Evolutionary conservation across 352 stramenopile genomes (phyloP), one percentile per base, ranked within the genome.

Genomic region (Phytophthora niederhauseri): DNA sequence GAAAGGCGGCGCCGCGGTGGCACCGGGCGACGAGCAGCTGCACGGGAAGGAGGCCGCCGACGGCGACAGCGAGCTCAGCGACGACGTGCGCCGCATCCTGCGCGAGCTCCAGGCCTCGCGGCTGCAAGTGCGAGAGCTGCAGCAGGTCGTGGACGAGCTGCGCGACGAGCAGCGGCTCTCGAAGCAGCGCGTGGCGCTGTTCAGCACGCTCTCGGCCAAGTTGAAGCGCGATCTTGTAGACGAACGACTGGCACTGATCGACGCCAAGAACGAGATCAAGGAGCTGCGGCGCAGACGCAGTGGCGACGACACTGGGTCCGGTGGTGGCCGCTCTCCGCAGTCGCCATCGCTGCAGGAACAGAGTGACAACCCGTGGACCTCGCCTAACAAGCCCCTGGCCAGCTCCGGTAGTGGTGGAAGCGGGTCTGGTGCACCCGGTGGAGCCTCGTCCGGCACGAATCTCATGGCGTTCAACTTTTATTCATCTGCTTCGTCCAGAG

Each of bases 181-280:
- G 0, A 80, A 74, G 31, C 76, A 92, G 57, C 76, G 83, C 0
- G 20, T 92, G 14, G 64, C 77, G 48, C 70, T 95, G 6, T 91
- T 89, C 64, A 66, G 73, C 55, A 82, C 80, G 22, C 51, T 93
- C 0, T 70, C 84, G 19, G 56, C 80, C 46, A 89, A 93, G 61
- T 70, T 95, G 45, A 91, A 90, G 64, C 81, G 84, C 46, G 82
- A 92, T 36, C 76, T 95, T 64, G 77, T 95, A 60, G 84, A 89
- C 66, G 87, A 95, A 68, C 80, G 85, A 55, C 72, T 93, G 30
- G 85, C 85, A 8, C 83, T 92, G 45, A 87, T 93, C 28, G 77
- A 92, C 54, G 79, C 82, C 9, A 90, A 88, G 63, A 88, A 87
- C 57, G 82, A 92, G 34, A 72, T 84, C 1, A 76, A 83, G 15